phyloP scores from a whole-genome alignment of 2,329 filamentous ascomycete genomes.

The Aspergillus versicolor region DNA sequence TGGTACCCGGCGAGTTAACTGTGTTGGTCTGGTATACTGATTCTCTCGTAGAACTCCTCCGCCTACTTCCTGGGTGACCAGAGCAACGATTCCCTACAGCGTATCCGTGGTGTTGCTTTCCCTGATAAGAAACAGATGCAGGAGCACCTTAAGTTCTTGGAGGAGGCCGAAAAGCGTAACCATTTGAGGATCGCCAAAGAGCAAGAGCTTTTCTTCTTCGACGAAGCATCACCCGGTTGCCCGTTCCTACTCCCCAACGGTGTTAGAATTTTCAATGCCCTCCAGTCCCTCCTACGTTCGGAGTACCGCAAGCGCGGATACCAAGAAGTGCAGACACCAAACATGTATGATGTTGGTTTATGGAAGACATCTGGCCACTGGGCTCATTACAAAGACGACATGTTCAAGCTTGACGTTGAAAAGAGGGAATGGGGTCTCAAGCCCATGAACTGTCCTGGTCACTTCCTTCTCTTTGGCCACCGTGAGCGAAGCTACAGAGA shows the following conservation, averaged over 20 bases:
- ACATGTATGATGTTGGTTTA: conserved; percentile 89
- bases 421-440: conserved; percentile 85
- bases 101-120: conserved; percentile 95
- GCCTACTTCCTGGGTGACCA: conserved; percentile 95
- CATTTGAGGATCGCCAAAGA: conserved; percentile 92
- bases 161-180: conserved; percentile 97
- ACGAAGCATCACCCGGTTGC: conserved; percentile 87
- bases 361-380: conserved; percentile 97
- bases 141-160: conserved; percentile 90
- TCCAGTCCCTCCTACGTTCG: conserved; percentile 75
- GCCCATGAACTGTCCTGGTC: conserved; percentile 98
- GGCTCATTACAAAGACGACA: conserved; percentile 91
- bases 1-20: conserved; percentile 12
- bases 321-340: conserved; percentile 91
- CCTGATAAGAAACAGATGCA: conserved; percentile 94
- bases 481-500: conserved; percentile 84
- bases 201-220: conserved; percentile 97
- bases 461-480: conserved; percentile 84
- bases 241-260: conserved; percentile 92
- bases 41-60: conserved; percentile 59
- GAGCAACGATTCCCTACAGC: conserved; percentile 90
- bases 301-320: conserved; percentile 95
- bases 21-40: background rate
- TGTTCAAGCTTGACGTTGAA: conserved; percentile 81
- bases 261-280: conserved; percentile 86